Percentiles rank a stretch among this genome's conserved stretches.
phyloP scores from a whole-genome alignment of 1,284 basidiomycete genomes.

The Mycosarcoma maydis region DNA sequence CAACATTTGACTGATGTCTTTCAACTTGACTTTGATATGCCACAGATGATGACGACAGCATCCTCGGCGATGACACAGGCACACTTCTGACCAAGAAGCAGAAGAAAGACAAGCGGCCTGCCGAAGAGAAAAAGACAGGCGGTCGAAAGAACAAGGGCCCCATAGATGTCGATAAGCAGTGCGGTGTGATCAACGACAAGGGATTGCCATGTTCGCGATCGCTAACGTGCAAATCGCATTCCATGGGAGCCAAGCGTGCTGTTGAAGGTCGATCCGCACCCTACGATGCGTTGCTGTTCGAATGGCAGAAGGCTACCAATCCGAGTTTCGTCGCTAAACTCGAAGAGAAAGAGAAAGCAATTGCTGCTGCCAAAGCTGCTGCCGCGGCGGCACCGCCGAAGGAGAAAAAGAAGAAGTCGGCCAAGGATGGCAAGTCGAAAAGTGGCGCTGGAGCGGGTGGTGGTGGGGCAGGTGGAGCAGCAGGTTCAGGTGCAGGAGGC shows the following conservation, averaged over 20 bases:
- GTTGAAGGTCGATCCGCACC: constrained; percentile 84
- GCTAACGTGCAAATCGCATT: constrained; percentile 96
- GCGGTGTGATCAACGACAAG: constrained; percentile 98
- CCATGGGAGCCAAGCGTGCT: constrained; percentile 93
- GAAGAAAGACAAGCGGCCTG: constrained; percentile 35
- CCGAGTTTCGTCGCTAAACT: constrained; percentile 90
- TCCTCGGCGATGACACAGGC: constrained; percentile 25
- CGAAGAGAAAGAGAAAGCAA: constrained; percentile 72
- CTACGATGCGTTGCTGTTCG: constrained; percentile 81
- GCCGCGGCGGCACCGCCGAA: constrained; percentile 46
- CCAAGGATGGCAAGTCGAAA: constrained; percentile 31
- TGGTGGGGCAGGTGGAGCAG: constrained; percentile 4
- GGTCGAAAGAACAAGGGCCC: constrained; percentile 55
- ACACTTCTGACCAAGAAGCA: constrained; percentile 29
- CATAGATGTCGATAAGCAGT: constrained; percentile 86
- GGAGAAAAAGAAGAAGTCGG: constrained; percentile 60
- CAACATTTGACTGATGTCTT: too few species aligned
- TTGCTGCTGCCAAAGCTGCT: constrained; percentile 56
- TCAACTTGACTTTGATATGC: too few species aligned
- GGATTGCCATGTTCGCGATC: constrained; percentile 91
- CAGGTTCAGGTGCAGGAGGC: constrained; percentile 1
- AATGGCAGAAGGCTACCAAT: constrained; percentile 91
- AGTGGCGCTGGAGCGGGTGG: constrained; percentile 4
- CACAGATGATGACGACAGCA: constrained; percentile 39
- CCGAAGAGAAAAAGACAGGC: constrained; percentile 46